Conservation (phyloP, 305 asterid genomes). For the Solanum hybrid region DNA sequence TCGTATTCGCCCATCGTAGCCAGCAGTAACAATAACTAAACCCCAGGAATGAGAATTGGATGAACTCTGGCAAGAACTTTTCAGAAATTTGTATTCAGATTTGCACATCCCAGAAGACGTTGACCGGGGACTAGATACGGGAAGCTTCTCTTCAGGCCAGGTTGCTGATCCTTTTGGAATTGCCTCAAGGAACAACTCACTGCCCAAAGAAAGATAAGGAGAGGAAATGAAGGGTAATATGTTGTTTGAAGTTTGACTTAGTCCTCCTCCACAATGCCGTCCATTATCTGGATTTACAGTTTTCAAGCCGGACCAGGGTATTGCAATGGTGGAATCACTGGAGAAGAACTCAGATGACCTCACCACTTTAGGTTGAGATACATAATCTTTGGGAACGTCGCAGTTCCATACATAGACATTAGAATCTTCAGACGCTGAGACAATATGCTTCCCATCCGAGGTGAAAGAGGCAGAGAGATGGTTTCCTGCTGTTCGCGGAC, state of each 20-base stretch:
- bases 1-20: slow-evolving; percentile 78
- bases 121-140: slow-evolving; percentile 24
- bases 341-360: slow-evolving; percentile 59
- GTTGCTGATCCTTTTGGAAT: slow-evolving; percentile 71
- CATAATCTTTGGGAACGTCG: slow-evolving; percentile 13
- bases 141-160: slow-evolving; percentile 98
- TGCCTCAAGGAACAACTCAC: slow-evolving; percentile 49
- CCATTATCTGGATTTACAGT: slow-evolving; percentile 7
- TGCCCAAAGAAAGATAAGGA: slow-evolving; percentile 45
- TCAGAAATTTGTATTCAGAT: slow-evolving; percentile 59
- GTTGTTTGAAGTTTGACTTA: slow-evolving; percentile 13
- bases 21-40: slow-evolving; percentile 71
- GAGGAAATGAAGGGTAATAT: slow-evolving; percentile 45
- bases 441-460: slow-evolving; percentile 31
- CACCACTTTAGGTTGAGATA: slow-evolving; percentile 31
- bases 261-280: slow-evolving; percentile 15
- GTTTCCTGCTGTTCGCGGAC: slow-evolving; percentile 26
- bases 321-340: slow-evolving; percentile 63
- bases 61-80: slow-evolving; percentile 56
- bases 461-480: slow-evolving; percentile 30
- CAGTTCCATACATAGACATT: slow-evolving; percentile 51
- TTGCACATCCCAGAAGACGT: slow-evolving; percentile 35
- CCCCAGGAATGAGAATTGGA: slow-evolving; percentile 67
- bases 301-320: slow-evolving; percentile 74
- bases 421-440: slow-evolving; percentile 35